Evolutionary conservation across 2,329 filamentous ascomycete genomes (phyloP).

Genomic region (Penicillium digitatum): DNA sequence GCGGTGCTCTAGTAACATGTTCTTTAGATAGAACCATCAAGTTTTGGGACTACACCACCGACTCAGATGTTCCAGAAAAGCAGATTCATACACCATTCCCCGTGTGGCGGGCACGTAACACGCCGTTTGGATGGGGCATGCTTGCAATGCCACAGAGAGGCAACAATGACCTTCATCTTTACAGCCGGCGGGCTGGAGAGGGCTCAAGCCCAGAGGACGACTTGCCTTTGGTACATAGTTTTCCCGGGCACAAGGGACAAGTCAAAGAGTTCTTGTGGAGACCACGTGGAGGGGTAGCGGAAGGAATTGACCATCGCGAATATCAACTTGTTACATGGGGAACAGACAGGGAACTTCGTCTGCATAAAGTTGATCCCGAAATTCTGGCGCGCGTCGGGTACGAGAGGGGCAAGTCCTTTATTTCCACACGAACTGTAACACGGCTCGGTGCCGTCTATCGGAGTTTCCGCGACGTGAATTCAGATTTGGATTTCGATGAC

Average conservation of each 20-base stretch:
- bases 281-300: conserved; percentile 64
- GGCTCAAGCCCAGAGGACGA: conserved; percentile 35
- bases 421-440: conserved; percentile 66
- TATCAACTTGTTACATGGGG: conserved; percentile 95
- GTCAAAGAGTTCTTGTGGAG: conserved; percentile 93
- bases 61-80: conserved; percentile 64
- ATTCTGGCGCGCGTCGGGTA: conserved; percentile 68
- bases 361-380: conserved; percentile 67
- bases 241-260: conserved; percentile 56
- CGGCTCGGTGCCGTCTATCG: conserved; percentile 81
- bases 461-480: conserved; percentile 73
- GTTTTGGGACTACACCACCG: conserved; percentile 76
- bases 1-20: conserved; percentile 74
- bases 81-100: conserved; percentile 80
- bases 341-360: conserved; percentile 73
- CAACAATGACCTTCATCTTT: conserved; percentile 78
- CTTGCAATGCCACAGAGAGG: conserved; percentile 90
- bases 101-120: conserved; percentile 86
- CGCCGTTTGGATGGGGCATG: conserved; percentile 80
- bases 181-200: conserved; percentile 59
- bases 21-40: conserved; percentile 90
- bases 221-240: conserved; percentile 48
- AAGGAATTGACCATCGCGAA: conserved; percentile 75
- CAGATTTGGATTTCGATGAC: conserved; percentile 55
- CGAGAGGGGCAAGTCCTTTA: conserved; percentile 62